A percentile compares a stretch with the other conserved stretches of the same genome.
These are phyloP conservation scores for Russula sp. DNA, from an alignment of 768 basidiomycete species.

Conservation along the genomic window DNA sequence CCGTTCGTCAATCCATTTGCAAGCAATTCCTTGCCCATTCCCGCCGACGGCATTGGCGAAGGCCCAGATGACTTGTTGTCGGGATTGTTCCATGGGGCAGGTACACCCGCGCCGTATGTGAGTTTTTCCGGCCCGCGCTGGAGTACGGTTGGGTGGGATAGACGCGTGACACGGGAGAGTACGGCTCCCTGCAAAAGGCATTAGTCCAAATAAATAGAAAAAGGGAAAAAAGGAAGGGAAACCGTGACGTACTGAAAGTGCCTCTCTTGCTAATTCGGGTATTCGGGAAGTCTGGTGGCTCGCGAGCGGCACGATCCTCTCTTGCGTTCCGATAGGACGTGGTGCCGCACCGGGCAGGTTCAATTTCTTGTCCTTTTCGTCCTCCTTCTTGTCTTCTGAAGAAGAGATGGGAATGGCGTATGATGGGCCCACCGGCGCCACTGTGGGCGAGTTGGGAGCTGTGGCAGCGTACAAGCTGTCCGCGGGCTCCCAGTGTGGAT, in stretches of 20 bases:
- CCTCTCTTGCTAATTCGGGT: conserved; percentile 61
- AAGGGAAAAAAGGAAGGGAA: not conserved
- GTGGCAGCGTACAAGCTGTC: conserved; percentile 61
- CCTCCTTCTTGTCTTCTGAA: conserved; percentile 46
- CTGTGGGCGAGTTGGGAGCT: conserved; percentile 58
- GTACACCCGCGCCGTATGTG: conserved; percentile 41
- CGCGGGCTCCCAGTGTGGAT: conserved; percentile 60
- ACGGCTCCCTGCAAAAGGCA: conserved; percentile 48
- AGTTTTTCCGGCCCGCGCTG: conserved; percentile 47
- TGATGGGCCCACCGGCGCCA: conserved; percentile 61
- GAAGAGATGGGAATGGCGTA: conserved; percentile 52
- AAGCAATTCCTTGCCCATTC: conserved; percentile 32
- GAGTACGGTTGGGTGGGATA: conserved; percentile 64
- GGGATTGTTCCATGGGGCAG: conserved; percentile 50
- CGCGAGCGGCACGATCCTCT: conserved; percentile 60
- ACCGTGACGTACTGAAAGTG: conserved; percentile 57
- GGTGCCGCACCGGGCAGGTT: conserved; percentile 42
- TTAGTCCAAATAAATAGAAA: not conserved
- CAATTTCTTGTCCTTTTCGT: conserved; percentile 54
- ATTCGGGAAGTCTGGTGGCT: conserved; percentile 63
- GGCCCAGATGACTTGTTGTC: conserved; percentile 32
- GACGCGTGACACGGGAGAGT: conserved; percentile 55
- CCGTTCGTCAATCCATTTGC: conserved; percentile 34
- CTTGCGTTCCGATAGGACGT: conserved; percentile 43
- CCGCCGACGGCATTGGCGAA: conserved; percentile 29